These are phyloP conservation scores for Hypoxylon sp. DNA, from an alignment of 2,329 filamentous ascomycete genomes.

Conservation along the genomic window DNA sequence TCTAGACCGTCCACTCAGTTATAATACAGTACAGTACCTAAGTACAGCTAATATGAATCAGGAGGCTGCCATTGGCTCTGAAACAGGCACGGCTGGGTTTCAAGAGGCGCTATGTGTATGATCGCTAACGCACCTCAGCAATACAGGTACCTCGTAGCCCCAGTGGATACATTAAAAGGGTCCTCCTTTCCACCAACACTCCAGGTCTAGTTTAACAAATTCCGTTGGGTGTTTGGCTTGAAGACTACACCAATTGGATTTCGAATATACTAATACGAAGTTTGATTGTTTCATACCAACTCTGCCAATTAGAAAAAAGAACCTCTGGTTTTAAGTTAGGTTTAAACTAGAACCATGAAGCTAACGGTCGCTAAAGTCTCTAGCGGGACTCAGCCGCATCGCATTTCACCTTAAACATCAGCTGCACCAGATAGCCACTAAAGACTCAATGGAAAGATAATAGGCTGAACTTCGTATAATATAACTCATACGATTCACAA, in stretches of 20 bases:
- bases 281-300: conserved; percentile 9
- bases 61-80: conserved; percentile 28
- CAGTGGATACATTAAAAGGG: conserved; percentile 5
- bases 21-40: conserved; percentile 17
- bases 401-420: conserved; percentile 23
- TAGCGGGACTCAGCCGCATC: conserved; percentile 27
- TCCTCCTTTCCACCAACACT: conserved; percentile 1
- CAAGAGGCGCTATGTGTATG: conserved; percentile 38
- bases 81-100: conserved; percentile 40
- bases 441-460: neutral
- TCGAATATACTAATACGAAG: conserved; percentile 2
- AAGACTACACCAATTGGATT: conserved; percentile 15
- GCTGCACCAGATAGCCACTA: neutral
- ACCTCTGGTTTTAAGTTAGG: neutral
- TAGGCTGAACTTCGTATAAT: neutral
- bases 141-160: conserved; percentile 18
- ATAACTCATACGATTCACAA: neutral
- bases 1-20: conserved; percentile 1
- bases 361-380: conserved; percentile 16
- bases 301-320: conserved; percentile 1
- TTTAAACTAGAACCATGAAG: neutral
- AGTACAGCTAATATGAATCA: conserved; percentile 33
- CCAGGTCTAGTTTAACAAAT: neutral
- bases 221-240: neutral
- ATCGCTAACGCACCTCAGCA: conserved; percentile 31